Percentiles rank a stretch among this genome's conserved stretches.
Conservation (phyloP, 805 yeast genomes). For the Kluyveromyces starmeri region DNA sequence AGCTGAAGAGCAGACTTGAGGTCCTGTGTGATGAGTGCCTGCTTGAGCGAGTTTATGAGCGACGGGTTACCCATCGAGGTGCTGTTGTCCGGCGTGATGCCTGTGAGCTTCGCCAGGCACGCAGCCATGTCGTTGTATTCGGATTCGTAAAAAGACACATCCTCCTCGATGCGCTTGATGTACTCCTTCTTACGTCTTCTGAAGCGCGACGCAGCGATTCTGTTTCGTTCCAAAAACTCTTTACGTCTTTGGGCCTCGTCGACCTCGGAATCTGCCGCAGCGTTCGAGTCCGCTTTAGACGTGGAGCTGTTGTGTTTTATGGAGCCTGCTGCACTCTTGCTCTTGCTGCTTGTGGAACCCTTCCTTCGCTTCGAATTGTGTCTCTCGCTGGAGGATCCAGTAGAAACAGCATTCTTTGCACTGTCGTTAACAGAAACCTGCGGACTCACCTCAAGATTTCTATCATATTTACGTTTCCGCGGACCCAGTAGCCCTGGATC, state of each 20-base stretch:
- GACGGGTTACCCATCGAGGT: constrained; percentile 9
- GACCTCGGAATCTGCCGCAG: constrained; percentile 26
- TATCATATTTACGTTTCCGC: neutral
- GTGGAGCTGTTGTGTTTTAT: constrained; percentile 2
- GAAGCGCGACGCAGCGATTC: constrained; percentile 94
- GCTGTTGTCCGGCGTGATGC: constrained; percentile 10
- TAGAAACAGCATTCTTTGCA: neutral
- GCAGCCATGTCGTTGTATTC: constrained; percentile 58
- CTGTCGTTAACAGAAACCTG: too few species aligned
- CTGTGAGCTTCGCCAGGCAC: constrained; percentile 14
- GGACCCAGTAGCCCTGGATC: neutral
- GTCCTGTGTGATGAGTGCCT: constrained; percentile 18
- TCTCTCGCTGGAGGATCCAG: neutral
- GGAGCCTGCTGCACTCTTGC: constrained; percentile 7
- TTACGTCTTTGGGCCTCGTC: constrained; percentile 61
- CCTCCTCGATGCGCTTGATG: constrained; percentile 73
- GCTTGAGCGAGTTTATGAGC: constrained; percentile 15
- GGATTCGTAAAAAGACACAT: constrained; percentile 56
- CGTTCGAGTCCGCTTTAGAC: constrained; percentile 2
- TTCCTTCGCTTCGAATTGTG: constrained; percentile 7
- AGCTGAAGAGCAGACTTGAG: constrained; percentile 14
- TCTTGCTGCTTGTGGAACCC: constrained; percentile 9
- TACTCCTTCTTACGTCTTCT: constrained; percentile 89
- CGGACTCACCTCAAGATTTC: neutral
- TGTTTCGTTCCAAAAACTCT: constrained; percentile 76